A percentile compares a stretch with the other conserved stretches of the same genome.
These are phyloP conservation scores for Fremontodendron californicum DNA, from an alignment of 345 rosid genomes.

Conservation along the genomic window DNA sequence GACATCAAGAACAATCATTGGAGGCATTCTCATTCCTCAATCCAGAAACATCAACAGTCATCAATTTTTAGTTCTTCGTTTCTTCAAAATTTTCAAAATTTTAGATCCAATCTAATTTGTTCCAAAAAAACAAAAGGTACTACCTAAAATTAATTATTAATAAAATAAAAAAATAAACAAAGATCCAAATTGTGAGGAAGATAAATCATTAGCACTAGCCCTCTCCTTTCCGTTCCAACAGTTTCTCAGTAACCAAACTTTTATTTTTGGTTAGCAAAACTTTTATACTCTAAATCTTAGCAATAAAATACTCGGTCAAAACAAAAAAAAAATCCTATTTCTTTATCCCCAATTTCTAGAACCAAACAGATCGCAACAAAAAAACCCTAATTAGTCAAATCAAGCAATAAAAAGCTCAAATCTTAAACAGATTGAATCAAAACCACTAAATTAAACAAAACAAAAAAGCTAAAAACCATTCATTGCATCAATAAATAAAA, in stretches of 20 bases:
- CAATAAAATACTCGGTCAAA: neutral
- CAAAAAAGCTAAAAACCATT: neutral
- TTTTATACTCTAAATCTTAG: neutral
- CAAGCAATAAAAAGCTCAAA: constrained; percentile 1
- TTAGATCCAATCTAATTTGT: neutral
- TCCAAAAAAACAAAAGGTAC: neutral
- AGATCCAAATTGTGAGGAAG: neutral
- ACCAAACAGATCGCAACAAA: neutral
- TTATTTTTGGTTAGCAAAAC: neutral
- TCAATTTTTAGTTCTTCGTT: neutral
- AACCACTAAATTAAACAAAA: neutral
- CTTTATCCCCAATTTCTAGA: neutral
- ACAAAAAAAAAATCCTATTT: neutral
- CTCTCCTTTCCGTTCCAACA: neutral
- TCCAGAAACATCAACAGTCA: neutral
- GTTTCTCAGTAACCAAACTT: constrained; percentile 1
- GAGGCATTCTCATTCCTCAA: neutral
- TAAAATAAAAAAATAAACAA: too few species aligned
- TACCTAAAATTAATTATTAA: neutral
- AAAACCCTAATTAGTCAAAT: constrained; percentile 4
- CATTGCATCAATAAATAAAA: neutral
- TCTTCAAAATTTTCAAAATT: neutral
- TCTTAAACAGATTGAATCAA: constrained; percentile 22
- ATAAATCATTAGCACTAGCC: neutral
- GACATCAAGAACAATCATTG: neutral